Percentiles rank a stretch among this genome's conserved stretches.
These are phyloP conservation scores for Glebionis coronaria DNA, from an alignment of 129 eudicot genomes.

Conservation along the genomic window DNA sequence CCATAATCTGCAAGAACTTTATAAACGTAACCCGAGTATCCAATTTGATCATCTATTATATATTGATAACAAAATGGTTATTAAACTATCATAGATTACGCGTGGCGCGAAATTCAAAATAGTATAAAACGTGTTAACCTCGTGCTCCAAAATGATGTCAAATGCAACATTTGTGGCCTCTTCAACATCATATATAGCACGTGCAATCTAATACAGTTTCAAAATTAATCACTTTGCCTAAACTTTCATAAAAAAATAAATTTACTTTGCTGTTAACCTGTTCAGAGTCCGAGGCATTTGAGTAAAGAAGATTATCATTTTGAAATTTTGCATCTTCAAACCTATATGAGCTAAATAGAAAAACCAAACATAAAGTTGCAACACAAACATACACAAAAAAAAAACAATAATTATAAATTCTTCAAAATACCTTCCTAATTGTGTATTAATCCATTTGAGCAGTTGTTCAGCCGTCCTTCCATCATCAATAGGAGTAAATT, in stretches of 20 bases:
- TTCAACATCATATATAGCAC: constrained; percentile 75
- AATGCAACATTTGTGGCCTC: constrained; percentile 74
- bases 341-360: constrained; percentile 51
- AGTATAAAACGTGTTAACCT: constrained; percentile 40
- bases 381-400: constrained; percentile 3
- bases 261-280: constrained; percentile 40
- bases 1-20: constrained; percentile 72
- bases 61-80: background rate
- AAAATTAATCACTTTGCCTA: constrained; percentile 19
- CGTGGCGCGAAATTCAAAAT: background rate
- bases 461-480: constrained; percentile 58
- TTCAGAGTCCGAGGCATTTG: constrained; percentile 56
- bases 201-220: constrained; percentile 48
- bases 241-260: background rate
- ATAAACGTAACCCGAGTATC: constrained; percentile 60
- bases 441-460: constrained; percentile 69
- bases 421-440: constrained; percentile 49
- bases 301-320: constrained; percentile 55
- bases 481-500: constrained; percentile 46
- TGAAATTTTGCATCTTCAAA: constrained; percentile 60
- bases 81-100: background rate
- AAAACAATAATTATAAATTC: background rate
- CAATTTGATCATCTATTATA: constrained; percentile 66
- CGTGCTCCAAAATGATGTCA: constrained; percentile 61
- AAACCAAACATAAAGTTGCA: constrained; percentile 7